phyloP scores from a whole-genome alignment of 208 protist species.

The Polymyxa betae region DNA sequence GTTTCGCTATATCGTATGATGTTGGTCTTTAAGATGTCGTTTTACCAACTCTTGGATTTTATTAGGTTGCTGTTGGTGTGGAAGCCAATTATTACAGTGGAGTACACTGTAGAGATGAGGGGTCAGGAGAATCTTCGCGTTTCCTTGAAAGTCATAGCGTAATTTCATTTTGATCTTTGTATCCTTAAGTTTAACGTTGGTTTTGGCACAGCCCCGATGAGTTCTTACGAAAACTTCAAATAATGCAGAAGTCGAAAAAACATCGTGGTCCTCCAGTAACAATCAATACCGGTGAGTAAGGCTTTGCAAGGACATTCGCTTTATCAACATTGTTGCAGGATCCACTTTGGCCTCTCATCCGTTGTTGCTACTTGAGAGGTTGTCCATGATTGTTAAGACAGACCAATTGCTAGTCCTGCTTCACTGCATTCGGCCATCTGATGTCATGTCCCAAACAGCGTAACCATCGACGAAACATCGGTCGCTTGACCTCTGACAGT shows the following conservation, averaged over 20 bases:
- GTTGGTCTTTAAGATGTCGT: not conserved
- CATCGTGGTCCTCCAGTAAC: not conserved
- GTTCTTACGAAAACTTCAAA: not conserved
- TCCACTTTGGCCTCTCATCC: not conserved
- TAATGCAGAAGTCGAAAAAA: slow-evolving; percentile 48
- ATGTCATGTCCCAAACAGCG: not conserved
- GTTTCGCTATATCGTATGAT: slow-evolving; percentile 4
- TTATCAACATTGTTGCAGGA: too few species aligned
- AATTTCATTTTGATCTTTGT: not conserved
- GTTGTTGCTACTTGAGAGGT: not conserved
- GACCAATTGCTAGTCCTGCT: slow-evolving; percentile 16
- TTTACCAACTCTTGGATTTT: not conserved
- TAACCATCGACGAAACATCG: not conserved
- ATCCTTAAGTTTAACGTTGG: not conserved
- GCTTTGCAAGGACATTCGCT: not conserved
- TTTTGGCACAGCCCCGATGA: not conserved
- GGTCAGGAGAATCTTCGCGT: slow-evolving; percentile 23
- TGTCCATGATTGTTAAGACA: slow-evolving; percentile 27
- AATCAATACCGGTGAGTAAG: not conserved
- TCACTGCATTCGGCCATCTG: not conserved
- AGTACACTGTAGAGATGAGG: not conserved
- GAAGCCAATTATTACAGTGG: slow-evolving; percentile 39
- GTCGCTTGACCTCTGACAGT: not conserved
- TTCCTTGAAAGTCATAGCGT: slow-evolving; percentile 27
- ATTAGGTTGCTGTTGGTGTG: not conserved